Evolutionary conservation across 306 rosid species (phyloP), one percentile per base, ranked within the genome.

Genomic region (Citrullus colocynthis): DNA sequence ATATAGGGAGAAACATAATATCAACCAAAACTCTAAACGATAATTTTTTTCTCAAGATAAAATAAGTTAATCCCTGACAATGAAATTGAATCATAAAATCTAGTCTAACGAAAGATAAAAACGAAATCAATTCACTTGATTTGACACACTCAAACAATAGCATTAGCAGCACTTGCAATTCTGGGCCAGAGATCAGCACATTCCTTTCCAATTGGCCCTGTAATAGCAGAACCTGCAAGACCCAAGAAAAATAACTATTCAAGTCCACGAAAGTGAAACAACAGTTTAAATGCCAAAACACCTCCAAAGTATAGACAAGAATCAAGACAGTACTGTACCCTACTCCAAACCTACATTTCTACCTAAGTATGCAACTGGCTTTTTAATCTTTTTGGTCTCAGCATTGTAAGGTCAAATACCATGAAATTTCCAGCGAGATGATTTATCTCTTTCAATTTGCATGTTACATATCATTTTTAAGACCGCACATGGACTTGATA

Each of bases 151-250:
- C 55, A 77, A 44, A 62, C 80, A 10, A 77, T 77, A n/a, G 78
- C 80, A 45, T 77, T 77, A 2, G 80, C 80, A 15, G 80, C 80
- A 61, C 80, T 77, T 14, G 80, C 80, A 39, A 77, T 77, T 21
- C 79, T 76, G 0, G 79, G 79, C 79, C 79, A 76, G 10, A 76
- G 70, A 76, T 76, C 79, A 21, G 79, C 79, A 41, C 79, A 76
- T 44, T 76, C 79, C 79, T 76, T 76, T 58, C 79, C 79, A 58
- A 76, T 77, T 3, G 80, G 80, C 15, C 80, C 80, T 60, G 80
- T 61, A 3, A 77, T 77, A 13, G 80, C 80, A 45, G 80, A 77
- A 77, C 80, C 80, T 77, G 73, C 5, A 20, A 8, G 2, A 14
- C 21, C 24, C 48, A 39, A 76, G 44, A 18, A 51, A 48, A 49